Evolutionary conservation across 2,329 filamentous ascomycete genomes (phyloP).

Genomic region (Venturia pyrina): DNA sequence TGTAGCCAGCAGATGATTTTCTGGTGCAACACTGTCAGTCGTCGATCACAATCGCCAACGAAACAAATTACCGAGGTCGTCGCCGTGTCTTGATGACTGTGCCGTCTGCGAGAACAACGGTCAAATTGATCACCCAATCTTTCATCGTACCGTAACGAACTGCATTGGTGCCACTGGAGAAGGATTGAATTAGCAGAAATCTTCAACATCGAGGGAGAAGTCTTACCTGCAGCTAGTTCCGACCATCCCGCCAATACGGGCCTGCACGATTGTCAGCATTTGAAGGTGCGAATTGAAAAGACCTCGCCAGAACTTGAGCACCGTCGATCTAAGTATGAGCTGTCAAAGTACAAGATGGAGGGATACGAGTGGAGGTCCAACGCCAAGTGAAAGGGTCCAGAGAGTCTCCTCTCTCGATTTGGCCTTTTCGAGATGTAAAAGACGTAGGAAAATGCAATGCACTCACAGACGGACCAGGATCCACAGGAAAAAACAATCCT

Average conservation of each 20-base stretch:
- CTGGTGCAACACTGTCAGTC: slow-evolving; percentile 17
- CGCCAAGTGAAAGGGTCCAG: too few relatives aligned
- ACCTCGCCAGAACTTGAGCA: background rate
- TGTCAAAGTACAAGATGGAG: too few relatives aligned
- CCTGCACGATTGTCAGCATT: slow-evolving; percentile 24
- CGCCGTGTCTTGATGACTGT: slow-evolving; percentile 68
- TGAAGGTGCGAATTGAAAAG: background rate
- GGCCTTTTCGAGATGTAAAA: slow-evolving; percentile 28
- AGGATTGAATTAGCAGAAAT: background rate
- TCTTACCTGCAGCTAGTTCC: slow-evolving; percentile 53
- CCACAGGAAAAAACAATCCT: slow-evolving; percentile 83
- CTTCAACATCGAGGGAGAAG: background rate
- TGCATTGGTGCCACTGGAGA: slow-evolving; percentile 62
- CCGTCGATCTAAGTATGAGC: too few relatives aligned
- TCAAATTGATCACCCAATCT: slow-evolving; percentile 77
- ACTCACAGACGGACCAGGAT: slow-evolving; percentile 57
- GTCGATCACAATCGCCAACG: background rate
- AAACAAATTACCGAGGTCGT: slow-evolving; percentile 46
- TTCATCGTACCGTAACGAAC: slow-evolving; percentile 80
- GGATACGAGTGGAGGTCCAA: too few relatives aligned
- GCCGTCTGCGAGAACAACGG: slow-evolving; percentile 69
- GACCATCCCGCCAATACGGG: slow-evolving; percentile 75
- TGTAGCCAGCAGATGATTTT: slow-evolving; percentile 76
- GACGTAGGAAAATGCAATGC: background rate
- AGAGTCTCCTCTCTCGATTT: too few relatives aligned